A percentile compares a stretch with the other conserved stretches of the same genome.
phyloP scores from a whole-genome alignment of 2,329 filamentous ascomycete genomes.

The Penicillium glabrum region DNA sequence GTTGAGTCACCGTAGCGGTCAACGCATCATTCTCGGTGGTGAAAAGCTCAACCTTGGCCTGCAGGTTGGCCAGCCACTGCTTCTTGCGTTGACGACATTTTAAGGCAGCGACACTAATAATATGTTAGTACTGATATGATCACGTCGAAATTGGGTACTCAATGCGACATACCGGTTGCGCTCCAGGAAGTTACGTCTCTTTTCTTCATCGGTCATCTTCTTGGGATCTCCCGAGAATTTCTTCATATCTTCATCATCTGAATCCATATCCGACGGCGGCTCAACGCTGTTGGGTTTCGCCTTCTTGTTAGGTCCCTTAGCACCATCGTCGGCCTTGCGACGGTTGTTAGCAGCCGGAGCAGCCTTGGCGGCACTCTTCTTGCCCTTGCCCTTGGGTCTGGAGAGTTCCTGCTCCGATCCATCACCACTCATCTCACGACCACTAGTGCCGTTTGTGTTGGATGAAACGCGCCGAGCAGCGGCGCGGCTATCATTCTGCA shows the following conservation, averaged over 20 bases:
- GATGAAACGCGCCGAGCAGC: constrained; percentile 43
- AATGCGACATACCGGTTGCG: constrained; percentile 73
- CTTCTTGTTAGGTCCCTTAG: constrained; percentile 73
- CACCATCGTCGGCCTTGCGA: constrained; percentile 74
- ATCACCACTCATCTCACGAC: constrained; percentile 68
- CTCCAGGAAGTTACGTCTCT: constrained; percentile 96
- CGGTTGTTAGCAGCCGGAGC: constrained; percentile 61
- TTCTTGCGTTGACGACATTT: constrained; percentile 99
- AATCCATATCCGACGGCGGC: constrained; percentile 47
- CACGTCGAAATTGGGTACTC: background rate
- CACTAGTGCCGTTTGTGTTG: constrained; percentile 51
- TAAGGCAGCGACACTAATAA: constrained; percentile 78
- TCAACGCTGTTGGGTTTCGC: constrained; percentile 57
- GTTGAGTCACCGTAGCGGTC: constrained; percentile 75
- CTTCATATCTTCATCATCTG: constrained; percentile 52
- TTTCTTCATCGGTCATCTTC: constrained; percentile 99
- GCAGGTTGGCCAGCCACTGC: constrained; percentile 94
- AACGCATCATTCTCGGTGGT: constrained; percentile 88
- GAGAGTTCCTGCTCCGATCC: constrained; percentile 69
- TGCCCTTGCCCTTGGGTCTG: constrained; percentile 70
- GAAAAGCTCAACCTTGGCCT: constrained; percentile 91
- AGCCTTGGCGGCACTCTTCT: constrained; percentile 59
- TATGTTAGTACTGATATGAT: constrained; percentile 25
- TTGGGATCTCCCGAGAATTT: constrained; percentile 55
- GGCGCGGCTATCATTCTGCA: constrained; percentile 46